Evolutionary conservation across 805 yeast genomes (phyloP), one percentile per base, ranked within the genome.

Genomic region (Starmerella gropengiesseri): DNA sequence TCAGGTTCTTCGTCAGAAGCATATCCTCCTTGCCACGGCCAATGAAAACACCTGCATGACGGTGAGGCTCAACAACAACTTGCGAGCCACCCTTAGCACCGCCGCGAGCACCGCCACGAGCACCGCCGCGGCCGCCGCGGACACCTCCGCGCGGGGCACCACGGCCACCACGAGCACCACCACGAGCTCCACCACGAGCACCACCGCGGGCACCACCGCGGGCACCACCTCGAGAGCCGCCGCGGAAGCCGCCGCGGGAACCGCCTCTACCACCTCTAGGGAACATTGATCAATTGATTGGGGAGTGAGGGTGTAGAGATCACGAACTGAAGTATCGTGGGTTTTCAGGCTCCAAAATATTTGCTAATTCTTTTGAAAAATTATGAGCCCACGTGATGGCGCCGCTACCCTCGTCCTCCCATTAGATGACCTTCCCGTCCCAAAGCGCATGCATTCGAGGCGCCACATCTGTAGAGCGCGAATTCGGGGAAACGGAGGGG

Each of bases 1-100:
- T 94, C 63, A 81, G 69, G 74, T 91, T 91, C 73, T 82, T 89
- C 60, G 98, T 91, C 51, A 91, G 95, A 60, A 91, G 75, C 64
- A 91, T 75, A 77, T 91, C 98, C 73, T 91, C 98, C 69, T 91
- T 91, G 67, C 98, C 98, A 73, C 97, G 85, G 65, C 97, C 98
- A 68, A 91, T 89, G 78, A 78, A 91, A 55, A 91, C 95, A 77
- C 69, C 98, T 43, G 87, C 94, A 64, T 91, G 97, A 72, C 95
- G 82, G 70, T 91, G 98, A 58, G 97, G 96, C 71, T 91, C 98
- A 57, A 89, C 81, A 60, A 89, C 84, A 56, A 89, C 97, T 73
- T 82, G 91, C 59, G 95, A 94, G 39, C 83, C 77, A 47, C 81
- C 77, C 46, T 76, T 65, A 40, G 74, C 71, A 37, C 69, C 57